Conservation (phyloP, 2,329 filamentous ascomycete species). For the Periconia macrospinosa region DNA sequence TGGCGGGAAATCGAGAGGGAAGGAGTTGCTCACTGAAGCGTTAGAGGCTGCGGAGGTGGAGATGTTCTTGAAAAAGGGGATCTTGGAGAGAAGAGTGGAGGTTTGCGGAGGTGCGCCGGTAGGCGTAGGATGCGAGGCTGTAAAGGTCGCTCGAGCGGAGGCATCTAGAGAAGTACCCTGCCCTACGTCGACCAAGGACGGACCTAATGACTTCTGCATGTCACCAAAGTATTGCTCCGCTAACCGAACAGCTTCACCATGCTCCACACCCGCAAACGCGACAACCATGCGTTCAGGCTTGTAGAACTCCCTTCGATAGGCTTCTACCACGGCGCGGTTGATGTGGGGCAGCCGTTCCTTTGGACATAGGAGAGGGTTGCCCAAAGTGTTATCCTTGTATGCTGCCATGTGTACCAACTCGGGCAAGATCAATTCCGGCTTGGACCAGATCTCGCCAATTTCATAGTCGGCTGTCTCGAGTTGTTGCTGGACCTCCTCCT, state of each 20-base stretch:
- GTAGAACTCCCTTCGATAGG: conserved; percentile 83
- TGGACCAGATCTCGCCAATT: conserved; percentile 96
- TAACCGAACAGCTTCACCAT: conserved; percentile 75
- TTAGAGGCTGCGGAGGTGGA: conserved; percentile 71
- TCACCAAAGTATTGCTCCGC: conserved; percentile 88
- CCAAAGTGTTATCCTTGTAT: conserved; percentile 93
- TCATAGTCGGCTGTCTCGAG: conserved; percentile 92
- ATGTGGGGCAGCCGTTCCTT: conserved; percentile 79
- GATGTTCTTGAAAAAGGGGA: conserved; percentile 89
- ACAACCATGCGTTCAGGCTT: conserved; percentile 89
- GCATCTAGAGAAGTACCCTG: conserved; percentile 18
- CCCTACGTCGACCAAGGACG: conserved; percentile 41
- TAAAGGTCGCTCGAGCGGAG: conserved; percentile 51
- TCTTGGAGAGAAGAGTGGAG: conserved; percentile 74
- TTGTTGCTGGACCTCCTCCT: conserved; percentile 84
- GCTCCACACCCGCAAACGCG: conserved; percentile 89
- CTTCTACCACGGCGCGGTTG: conserved; percentile 69
- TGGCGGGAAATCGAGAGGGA: conserved; percentile 50
- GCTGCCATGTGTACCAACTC: conserved; percentile 95
- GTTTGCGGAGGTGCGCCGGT: conserved; percentile 52
- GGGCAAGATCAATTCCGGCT: conserved; percentile 92
- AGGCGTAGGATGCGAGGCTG: conserved; percentile 39
- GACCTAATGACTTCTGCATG: conserved; percentile 66
- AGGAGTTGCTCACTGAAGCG: conserved; percentile 54
- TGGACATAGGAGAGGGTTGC: conserved; percentile 90